Evolutionary conservation across 1,284 basidiomycete species (phyloP).

Genomic region (Peniophora sp.): DNA sequence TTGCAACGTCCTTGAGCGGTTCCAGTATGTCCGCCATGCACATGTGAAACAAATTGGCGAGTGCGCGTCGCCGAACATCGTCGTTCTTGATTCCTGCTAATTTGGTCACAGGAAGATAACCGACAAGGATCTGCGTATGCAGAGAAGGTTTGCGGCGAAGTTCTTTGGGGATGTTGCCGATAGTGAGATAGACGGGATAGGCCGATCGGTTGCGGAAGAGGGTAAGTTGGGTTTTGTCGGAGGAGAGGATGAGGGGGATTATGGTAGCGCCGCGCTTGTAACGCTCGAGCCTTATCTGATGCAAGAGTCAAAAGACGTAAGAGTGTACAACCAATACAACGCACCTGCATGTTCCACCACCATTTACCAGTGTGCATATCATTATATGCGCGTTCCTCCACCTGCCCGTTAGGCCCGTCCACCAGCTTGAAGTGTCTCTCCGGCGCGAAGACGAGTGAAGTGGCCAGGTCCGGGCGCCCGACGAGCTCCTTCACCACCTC

Average conservation of each 20-base stretch:
- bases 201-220: not conserved
- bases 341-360: constrained; percentile 27
- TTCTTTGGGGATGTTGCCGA: not conserved
- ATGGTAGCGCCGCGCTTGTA: not conserved
- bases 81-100: not conserved
- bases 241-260: not conserved
- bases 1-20: constrained; percentile 9
- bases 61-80: not conserved
- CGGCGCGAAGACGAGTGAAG: not conserved
- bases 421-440: constrained; percentile 6
- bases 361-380: constrained; percentile 26
- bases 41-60: constrained; percentile 13
- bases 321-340: not conserved
- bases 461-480: not conserved
- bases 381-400: constrained; percentile 14
- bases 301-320: not conserved
- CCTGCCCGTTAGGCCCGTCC: no score
- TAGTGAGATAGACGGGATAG: not conserved
- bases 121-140: not conserved
- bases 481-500: not conserved
- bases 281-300: not conserved
- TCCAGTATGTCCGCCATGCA: constrained; percentile 13
- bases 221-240: not conserved
- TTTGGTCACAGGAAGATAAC: not conserved
- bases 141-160: not conserved